phyloP scores from a whole-genome alignment of 495 filamentous ascomycete genomes.

The Penicillium soppii region DNA sequence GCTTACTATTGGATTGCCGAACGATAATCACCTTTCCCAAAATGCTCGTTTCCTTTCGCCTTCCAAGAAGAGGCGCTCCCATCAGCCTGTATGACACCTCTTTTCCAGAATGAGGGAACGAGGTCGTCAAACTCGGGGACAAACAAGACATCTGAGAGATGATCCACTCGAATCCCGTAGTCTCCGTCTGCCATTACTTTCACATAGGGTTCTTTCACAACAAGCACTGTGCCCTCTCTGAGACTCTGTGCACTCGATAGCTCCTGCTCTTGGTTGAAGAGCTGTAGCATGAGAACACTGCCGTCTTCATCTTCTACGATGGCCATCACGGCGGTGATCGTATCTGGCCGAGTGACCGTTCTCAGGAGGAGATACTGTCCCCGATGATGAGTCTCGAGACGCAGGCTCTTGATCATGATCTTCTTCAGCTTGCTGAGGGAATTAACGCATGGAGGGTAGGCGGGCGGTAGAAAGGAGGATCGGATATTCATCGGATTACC shows the following conservation, averaged over 20 bases:
- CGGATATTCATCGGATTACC: constrained; percentile 1
- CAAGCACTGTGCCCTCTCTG: constrained; percentile 26
- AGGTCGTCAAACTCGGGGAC: constrained; percentile 27
- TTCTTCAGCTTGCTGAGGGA: constrained; percentile 20
- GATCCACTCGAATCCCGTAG: constrained; percentile 51
- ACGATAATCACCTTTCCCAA: constrained; percentile 15
- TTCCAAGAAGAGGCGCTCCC: constrained; percentile 35
- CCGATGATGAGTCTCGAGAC: constrained; percentile 52
- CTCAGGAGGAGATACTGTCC: constrained; percentile 43
- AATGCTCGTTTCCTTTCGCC: constrained; percentile 38
- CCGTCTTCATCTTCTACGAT: constrained; percentile 52
- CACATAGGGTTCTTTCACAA: constrained; percentile 56
- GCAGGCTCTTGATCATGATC: constrained; percentile 31
- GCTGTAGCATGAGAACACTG: constrained; percentile 42
- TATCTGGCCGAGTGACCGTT: constrained; percentile 37
- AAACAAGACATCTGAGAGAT: constrained; percentile 47
- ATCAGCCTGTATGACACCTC: constrained; percentile 13
- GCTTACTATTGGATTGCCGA: constrained; percentile 27
- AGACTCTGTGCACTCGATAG: constrained; percentile 25
- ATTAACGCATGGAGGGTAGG: constrained; percentile 21
- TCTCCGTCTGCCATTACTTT: constrained; percentile 35
- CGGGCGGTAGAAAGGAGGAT: constrained; percentile 20
- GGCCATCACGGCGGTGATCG: constrained; percentile 41
- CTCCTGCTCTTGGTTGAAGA: constrained; percentile 43
- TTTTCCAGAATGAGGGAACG: constrained; percentile 37